Base-by-base conservation (phyloP, 495 filamentous ascomycete genomes). In the Neohortaea acidophila region DNA sequence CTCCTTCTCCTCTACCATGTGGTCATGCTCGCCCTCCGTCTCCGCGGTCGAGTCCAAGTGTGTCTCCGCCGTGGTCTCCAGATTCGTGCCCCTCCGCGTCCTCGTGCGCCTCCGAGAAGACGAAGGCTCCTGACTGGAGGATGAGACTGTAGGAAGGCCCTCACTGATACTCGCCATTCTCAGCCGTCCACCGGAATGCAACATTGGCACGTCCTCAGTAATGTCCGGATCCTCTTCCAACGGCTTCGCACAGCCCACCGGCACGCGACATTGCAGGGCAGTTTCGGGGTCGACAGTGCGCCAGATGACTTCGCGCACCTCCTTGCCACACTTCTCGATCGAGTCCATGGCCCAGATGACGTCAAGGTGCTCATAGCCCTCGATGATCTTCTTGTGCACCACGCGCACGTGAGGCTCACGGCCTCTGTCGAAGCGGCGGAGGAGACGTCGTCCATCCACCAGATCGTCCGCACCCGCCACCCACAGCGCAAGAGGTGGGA, bases 321-420 rank as follows among this genome's bases (percentile, higher is more conserved):
- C 89, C 41, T 62, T 68, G 3, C 83, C 86, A 4, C 94, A 80
- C 57, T 86, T 70, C 35, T 92, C 81, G 15, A 84, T 70, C 0
- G 73, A 69, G 55, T 94, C 84, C 63, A 97, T 84, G 0, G 87
- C 87, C 87, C 87, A 97, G 19, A 97, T 69, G 3, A 94, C 85
- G 61, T 97, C 87, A 19, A 97, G 65, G 56, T 97, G 87, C 59
- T 94, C 86, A 56, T 94, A 94, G 36, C 80, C 87, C 2, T 84
- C 73, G 20, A 97, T 81, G 17, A 92, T 60, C 55, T 82, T 87
- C 15, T 66, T 65, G 57, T 93, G 80, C 25, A 94, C 81, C 4
- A 97, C 58, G 24, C 62, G 58, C 1, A 91, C 84, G 55, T 84
- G 63, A 21, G 89, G 87, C 54, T 97, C 87, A 15, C 79, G 61